Evolutionary conservation across 345 rosid genomes (phyloP).

Genomic region (Balakata baccata): DNA sequence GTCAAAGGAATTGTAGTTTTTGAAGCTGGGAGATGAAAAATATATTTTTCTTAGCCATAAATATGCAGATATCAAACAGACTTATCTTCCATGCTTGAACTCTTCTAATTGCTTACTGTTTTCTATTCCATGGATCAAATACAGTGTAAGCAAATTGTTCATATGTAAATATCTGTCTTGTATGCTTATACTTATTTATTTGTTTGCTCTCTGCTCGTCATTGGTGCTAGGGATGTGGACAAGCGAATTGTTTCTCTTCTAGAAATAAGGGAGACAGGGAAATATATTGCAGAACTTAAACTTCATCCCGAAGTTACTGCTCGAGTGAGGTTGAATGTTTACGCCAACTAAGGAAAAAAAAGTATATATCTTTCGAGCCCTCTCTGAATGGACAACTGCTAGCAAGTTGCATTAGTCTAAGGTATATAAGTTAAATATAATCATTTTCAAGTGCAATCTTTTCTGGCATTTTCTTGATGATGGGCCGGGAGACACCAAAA

Average conservation of each 20-base stretch:
- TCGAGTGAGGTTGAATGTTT: conserved; percentile 69
- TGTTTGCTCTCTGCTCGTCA: background rate
- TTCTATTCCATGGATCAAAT: conserved; percentile 11
- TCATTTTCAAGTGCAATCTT: conserved; percentile 7
- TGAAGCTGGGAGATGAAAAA: background rate
- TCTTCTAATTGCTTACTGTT: conserved; percentile 8
- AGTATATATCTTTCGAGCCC: conserved; percentile 10
- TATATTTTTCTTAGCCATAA: background rate
- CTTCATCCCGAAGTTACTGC: conserved; percentile 96
- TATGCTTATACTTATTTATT: background rate
- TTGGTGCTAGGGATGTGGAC: conserved; percentile 71
- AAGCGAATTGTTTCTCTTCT: conserved; percentile 71
- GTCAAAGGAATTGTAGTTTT: background rate
- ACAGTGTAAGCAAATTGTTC: background rate
- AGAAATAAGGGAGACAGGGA: conserved; percentile 90
- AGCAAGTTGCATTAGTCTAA: conserved; percentile 16
- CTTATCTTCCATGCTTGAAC: background rate
- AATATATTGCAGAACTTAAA: conserved; percentile 81
- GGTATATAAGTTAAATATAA: conserved; percentile 24
- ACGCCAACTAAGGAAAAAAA: conserved; percentile 49
- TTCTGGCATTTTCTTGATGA: background rate
- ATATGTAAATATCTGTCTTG: background rate
- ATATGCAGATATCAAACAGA: background rate
- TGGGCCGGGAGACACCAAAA: background rate
- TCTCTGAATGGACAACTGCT: conserved; percentile 7